A percentile compares a stretch with the other conserved stretches of the same genome.
Conservation (phyloP, 495 filamentous ascomycete genomes). For the Cercophora samala region DNA sequence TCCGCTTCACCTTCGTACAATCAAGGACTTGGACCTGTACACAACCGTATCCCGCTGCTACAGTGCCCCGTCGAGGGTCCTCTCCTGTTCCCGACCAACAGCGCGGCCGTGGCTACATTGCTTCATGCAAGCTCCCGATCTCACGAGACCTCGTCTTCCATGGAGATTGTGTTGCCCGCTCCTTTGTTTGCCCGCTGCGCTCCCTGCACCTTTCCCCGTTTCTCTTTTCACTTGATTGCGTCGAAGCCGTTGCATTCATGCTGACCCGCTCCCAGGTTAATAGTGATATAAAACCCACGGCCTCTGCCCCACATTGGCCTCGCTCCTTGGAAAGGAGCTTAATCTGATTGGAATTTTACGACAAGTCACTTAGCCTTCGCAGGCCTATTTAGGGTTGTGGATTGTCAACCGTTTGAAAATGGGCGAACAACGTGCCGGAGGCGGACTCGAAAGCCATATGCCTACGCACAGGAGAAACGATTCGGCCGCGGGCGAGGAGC, state of each 20-base stretch:
- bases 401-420: conserved; percentile 23
- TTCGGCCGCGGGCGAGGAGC: conserved; percentile 29
- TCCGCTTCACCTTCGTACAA: conserved; percentile 1
- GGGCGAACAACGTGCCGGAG: conserved; percentile 46
- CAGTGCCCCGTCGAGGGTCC: conserved; percentile 15
- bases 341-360: not conserved
- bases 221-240: conserved; percentile 2
- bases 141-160: conserved; percentile 42
- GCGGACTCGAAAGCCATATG: conserved; percentile 45
- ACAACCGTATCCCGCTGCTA: conserved; percentile 15
- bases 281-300: conserved; percentile 9
- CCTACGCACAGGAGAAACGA: conserved; percentile 38
- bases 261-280: conserved; percentile 12
- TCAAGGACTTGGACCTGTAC: conserved; percentile 17
- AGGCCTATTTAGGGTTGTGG: not conserved
- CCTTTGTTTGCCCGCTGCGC: conserved; percentile 23
- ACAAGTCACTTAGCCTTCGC: not conserved
- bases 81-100: conserved; percentile 25
- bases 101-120: conserved; percentile 33
- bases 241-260: conserved; percentile 17
- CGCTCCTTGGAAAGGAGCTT: not conserved
- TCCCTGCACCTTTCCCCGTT: conserved; percentile 17
- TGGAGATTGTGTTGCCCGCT: conserved; percentile 24
- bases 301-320: not conserved
- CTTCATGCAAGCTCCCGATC: conserved; percentile 38